Base-by-base conservation (phyloP, 2,329 filamentous ascomycete species). In the Hypoxylon sp. region DNA sequence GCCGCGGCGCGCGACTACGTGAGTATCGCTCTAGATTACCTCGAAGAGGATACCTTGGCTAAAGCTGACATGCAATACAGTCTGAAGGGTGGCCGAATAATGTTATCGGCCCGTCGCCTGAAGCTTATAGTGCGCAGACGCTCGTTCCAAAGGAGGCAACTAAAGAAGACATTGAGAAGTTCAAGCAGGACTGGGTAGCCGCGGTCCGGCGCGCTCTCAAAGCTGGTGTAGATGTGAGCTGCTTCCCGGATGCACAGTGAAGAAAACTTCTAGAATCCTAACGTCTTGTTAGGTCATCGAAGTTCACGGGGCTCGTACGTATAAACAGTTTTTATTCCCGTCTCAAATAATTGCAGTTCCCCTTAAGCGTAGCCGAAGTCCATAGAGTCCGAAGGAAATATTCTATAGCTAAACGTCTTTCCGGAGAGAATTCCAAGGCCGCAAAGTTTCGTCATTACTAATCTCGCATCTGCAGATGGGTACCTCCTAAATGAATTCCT, bases 401-500 rank as follows among this genome's bases (percentile, higher is more conserved):
- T 12, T 33, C 7, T 11, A 33, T 33, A 33, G 5, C n/a, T 38
- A 6, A 38, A 16, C n/a, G 11, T 20, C 7, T 11, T 40, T 40
- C 1, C n/a, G n/a, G 6, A 20, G 36, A 18, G 16, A 20, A 40
- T 20, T 11, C 3, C 7, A 20, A 18, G 11, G 8, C 20, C 8
- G 16, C 3, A 18, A 40, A 18, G 11, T 3, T 40, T 3, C 0
- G 16, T 40, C 1, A 40, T 22, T 7, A 42, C 44, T 55, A 51
- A 54, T 36, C 12, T 9, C 16, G 11, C 12, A n/a, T 3, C 18
- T 49, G 80, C 81, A 7, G 82, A 85, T 65, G 80, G 82, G 16
- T 84, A 84, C 68, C 76, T 84, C 28, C 76, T 84, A 12, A 78
- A 80, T 54, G 76, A 81, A 59, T 84, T 84, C 72, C 75, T 83